phyloP scores from a whole-genome alignment of 2,329 filamentous ascomycete species.

The Scytalidium lignicola region DNA sequence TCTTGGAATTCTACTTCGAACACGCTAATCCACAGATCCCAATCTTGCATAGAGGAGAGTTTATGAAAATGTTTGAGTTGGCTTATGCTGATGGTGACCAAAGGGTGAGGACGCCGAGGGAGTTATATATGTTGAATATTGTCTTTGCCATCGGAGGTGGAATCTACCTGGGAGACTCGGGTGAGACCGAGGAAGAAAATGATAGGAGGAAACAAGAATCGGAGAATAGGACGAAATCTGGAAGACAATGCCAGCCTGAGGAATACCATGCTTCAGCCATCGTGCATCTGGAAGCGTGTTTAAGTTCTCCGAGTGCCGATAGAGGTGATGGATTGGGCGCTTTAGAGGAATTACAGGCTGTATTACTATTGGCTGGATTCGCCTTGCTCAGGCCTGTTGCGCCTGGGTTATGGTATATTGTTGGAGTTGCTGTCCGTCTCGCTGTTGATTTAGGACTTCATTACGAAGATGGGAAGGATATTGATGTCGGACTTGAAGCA shows the following conservation, averaged over 20 bases:
- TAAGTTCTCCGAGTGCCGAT: constrained; percentile 51
- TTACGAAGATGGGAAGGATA: constrained; percentile 76
- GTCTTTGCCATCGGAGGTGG: constrained; percentile 94
- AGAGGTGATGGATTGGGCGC: constrained; percentile 65
- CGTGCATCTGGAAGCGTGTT: constrained; percentile 80
- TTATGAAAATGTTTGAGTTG: constrained; percentile 80
- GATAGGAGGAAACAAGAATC: constrained; percentile 22
- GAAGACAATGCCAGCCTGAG: constrained; percentile 69
- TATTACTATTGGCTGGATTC: constrained; percentile 84
- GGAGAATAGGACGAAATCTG: constrained; percentile 24
- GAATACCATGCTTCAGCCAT: constrained; percentile 96
- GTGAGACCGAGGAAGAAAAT: constrained; percentile 35
- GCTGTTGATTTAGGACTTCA: constrained; percentile 90
- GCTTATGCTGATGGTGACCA: constrained; percentile 65
- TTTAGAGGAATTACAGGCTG: constrained; percentile 88
- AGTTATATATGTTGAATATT: constrained; percentile 94
- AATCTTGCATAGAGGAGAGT: constrained; percentile 82
- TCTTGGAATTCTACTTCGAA: constrained; percentile 87
- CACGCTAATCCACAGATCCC: constrained; percentile 96
- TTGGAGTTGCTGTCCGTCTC: constrained; percentile 84
- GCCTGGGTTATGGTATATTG: constrained; percentile 94
- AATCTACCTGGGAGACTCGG: constrained; percentile 71
- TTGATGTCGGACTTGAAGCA: constrained; percentile 53
- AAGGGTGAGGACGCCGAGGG: constrained; percentile 64
- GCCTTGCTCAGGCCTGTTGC: constrained; percentile 86